Base-by-base conservation (phyloP, 73 alveolate species). In the Uronychia setigera region DNA sequence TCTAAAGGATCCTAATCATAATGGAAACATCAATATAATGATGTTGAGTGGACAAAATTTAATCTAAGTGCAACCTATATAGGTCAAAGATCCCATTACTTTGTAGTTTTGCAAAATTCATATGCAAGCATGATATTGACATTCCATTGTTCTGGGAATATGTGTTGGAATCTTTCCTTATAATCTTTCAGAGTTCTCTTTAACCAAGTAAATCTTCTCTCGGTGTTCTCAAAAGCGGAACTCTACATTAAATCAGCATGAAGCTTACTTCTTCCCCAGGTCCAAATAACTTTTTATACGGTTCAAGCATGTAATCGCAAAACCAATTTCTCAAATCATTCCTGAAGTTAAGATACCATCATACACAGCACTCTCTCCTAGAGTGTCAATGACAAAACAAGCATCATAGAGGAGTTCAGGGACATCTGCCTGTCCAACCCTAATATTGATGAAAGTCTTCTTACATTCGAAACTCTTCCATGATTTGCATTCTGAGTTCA, bases 161-260 rank as follows among this genome's bases (percentile, higher is more conserved):
- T 94, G 9, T 89, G 90, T 88, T 88, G 96, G 81, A 89, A 95
- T 67, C 93, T 94, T 76, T 95, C 95, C 85, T 94, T 94, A 84
- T 92, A 97, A 60, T 98, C 99, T 80, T 96, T 94, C 32, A 98
- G 88, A 33, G 97, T 91, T 82, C 99, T 93, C 83, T 94, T 93
- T 32, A 98, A 88, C 99, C 99, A 98, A 19, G 99, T 99, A 87
- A 93, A 97, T 86, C 99, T 91, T 84, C 99, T 93, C 77, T 95
- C 98, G 33, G 98, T 94, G 59, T 93, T 94, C 80, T 96, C 99
- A 88, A 98, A 92, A 34, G 95, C 95, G 26, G 94, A 84, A 80
- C 93, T 94, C 80, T 90, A 92, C 33, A 77, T 88, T 5, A 1
- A 14, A 67, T 29, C 29, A 5, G 58, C n/a, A n/a, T n/a, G n/a